phyloP scores from a whole-genome alignment of 257 asterid species.

The Solanum chilense region DNA sequence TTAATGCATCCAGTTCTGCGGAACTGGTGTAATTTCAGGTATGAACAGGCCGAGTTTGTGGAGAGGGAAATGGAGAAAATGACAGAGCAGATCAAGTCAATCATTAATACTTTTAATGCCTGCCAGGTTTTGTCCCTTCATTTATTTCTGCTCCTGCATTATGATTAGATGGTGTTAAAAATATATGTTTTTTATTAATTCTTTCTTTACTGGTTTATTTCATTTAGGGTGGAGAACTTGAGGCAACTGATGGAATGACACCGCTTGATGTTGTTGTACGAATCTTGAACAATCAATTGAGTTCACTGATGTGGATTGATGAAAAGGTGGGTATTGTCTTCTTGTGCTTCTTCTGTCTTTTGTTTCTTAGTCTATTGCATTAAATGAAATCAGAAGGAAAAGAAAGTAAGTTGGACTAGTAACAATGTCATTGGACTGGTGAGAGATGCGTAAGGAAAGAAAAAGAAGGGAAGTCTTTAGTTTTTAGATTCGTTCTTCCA shows the following conservation, averaged over 20 bases:
- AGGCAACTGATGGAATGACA: slow-evolving; percentile 61
- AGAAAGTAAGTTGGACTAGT: neutral
- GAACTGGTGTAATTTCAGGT: slow-evolving; percentile 37
- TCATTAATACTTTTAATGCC: slow-evolving; percentile 64
- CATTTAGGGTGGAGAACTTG: slow-evolving; percentile 81
- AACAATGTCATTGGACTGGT: neutral
- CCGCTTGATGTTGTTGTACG: slow-evolving; percentile 86
- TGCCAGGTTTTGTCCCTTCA: slow-evolving; percentile 41
- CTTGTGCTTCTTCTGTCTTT: neutral
- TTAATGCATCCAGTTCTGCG: neutral
- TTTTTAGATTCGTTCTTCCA: neutral
- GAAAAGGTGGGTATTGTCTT: slow-evolving; percentile 61
- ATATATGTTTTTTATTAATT: neutral
- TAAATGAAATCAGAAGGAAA: neutral
- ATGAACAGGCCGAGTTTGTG: slow-evolving; percentile 74
- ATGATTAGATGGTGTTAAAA: neutral
- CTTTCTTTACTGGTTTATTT: neutral
- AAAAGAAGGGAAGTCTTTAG: neutral
- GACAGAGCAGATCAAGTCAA: slow-evolving; percentile 78
- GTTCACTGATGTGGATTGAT: slow-evolving; percentile 88
- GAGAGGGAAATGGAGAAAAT: slow-evolving; percentile 81
- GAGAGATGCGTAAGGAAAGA: neutral
- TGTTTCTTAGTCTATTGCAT: neutral
- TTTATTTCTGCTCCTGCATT: neutral
- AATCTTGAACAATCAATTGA: slow-evolving; percentile 83